Evolutionary conservation across 768 basidiomycete genomes (phyloP).

Genomic region (Russula foetens): DNA sequence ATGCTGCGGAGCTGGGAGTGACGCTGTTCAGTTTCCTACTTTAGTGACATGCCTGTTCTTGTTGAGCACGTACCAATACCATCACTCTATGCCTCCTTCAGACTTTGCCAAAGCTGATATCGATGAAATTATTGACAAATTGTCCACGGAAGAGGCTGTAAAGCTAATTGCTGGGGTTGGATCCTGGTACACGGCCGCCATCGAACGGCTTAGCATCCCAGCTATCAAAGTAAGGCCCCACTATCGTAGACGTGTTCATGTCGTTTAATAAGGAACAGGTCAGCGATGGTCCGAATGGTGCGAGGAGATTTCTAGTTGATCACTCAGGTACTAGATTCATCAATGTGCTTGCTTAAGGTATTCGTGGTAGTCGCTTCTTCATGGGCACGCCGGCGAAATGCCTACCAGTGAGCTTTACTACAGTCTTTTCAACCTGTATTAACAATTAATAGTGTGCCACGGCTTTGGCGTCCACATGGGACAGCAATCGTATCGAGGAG

Average conservation of each 20-base stretch:
- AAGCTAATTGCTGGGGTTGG: constrained; percentile 64
- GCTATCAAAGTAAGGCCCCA: constrained; percentile 50
- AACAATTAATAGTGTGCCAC: constrained; percentile 44
- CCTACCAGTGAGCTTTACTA: constrained; percentile 43
- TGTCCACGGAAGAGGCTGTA: constrained; percentile 71
- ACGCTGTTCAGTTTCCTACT: background rate
- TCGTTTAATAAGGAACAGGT: constrained; percentile 33
- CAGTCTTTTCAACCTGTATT: background rate
- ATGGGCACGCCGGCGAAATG: constrained; percentile 78
- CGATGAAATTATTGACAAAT: constrained; percentile 49
- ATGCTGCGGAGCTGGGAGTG: background rate
- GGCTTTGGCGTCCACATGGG: constrained; percentile 62
- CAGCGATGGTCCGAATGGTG: constrained; percentile 75
- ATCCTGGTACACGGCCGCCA: constrained; percentile 64
- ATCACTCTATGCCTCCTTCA: constrained; percentile 49
- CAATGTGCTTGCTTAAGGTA: constrained; percentile 26
- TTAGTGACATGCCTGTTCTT: background rate
- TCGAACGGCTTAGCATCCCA: constrained; percentile 62
- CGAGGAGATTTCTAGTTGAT: constrained; percentile 20
- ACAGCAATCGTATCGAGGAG: constrained; percentile 52
- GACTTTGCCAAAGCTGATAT: constrained; percentile 61
- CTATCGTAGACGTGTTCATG: background rate
- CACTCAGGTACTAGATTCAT: background rate
- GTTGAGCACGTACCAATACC: background rate
- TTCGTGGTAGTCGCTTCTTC: constrained; percentile 68